phyloP scores from a whole-genome alignment of 371 early-diverging fungal species.

The Fennellomyces sp. region DNA sequence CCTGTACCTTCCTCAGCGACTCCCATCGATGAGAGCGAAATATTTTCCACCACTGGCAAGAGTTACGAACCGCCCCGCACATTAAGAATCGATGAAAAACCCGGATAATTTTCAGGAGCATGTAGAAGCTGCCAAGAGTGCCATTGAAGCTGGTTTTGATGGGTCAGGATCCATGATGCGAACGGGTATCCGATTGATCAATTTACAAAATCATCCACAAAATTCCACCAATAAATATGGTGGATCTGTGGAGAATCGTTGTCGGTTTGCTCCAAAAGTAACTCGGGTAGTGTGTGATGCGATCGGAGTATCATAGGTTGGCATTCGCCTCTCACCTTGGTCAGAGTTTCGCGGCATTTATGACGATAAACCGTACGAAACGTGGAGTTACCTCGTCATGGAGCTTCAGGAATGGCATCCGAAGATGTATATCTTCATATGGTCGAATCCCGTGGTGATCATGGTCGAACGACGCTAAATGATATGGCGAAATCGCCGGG shows the following conservation, averaged over 20 bases:
- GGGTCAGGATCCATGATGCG: slow-evolving; percentile 73
- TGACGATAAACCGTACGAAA: slow-evolving; percentile 33
- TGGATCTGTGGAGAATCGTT: slow-evolving; percentile 55
- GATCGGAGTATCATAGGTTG: slow-evolving; percentile 15
- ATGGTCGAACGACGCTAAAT: not conserved
- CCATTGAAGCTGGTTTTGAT: slow-evolving; percentile 61
- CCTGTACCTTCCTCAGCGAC: slow-evolving; percentile 23
- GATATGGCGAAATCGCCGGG: slow-evolving; percentile 14
- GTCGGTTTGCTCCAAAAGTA: slow-evolving; percentile 47
- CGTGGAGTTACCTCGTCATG: slow-evolving; percentile 25
- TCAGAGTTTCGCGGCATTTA: slow-evolving; percentile 22
- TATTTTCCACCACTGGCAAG: not conserved
- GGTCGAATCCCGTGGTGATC: slow-evolving; percentile 27
- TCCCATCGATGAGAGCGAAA: slow-evolving; percentile 17
- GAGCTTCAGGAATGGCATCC: slow-evolving; percentile 23
- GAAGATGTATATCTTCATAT: slow-evolving; percentile 32
- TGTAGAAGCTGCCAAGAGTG: slow-evolving; percentile 45
- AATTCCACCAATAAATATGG: slow-evolving; percentile 66
- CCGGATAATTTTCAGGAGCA: slow-evolving; percentile 58
- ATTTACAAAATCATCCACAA: slow-evolving; percentile 32
- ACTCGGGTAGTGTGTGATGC: slow-evolving; percentile 28
- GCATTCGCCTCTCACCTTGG: slow-evolving; percentile 26
- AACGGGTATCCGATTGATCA: slow-evolving; percentile 66
- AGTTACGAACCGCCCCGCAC: slow-evolving; percentile 58
- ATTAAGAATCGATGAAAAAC: slow-evolving; percentile 70